These are phyloP conservation scores for Myotisia sp. DNA, from an alignment of 2,329 filamentous ascomycete species.

Conservation along the genomic window DNA sequence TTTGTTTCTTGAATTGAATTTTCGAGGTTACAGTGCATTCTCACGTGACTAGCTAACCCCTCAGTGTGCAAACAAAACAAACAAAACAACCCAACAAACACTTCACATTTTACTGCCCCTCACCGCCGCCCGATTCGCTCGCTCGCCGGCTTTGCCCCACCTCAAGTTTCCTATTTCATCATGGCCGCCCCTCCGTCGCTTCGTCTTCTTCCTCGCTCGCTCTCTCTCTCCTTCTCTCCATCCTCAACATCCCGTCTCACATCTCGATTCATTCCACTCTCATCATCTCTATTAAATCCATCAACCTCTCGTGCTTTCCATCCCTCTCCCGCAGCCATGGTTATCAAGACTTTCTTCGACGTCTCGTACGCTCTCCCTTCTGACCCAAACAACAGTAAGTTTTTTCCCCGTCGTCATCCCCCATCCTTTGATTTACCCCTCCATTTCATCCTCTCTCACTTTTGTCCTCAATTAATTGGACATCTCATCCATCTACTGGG, in stretches of 20 bases:
- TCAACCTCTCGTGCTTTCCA: constrained; percentile 39
- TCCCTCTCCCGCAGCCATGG: constrained; percentile 60
- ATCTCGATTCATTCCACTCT: constrained; percentile 16
- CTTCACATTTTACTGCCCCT: constrained; percentile 9
- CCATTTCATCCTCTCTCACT: not conserved
- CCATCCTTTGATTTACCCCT: constrained; percentile 2
- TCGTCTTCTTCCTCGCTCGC: constrained; percentile 10
- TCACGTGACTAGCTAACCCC: not conserved
- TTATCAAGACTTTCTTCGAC: constrained; percentile 62
- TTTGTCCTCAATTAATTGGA: constrained; percentile 2
- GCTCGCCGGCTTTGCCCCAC: too few species aligned
- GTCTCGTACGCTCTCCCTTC: constrained; percentile 46
- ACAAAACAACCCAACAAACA: constrained; percentile 8
- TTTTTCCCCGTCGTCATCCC: constrained; percentile 1
- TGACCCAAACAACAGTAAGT: constrained; percentile 39
- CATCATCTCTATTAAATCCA: constrained; percentile 25
- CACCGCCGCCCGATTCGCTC: too few species aligned
- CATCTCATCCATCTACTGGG: too few species aligned
- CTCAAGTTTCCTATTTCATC: constrained; percentile 10
- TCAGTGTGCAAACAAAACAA: not conserved
- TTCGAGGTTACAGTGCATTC: too few species aligned
- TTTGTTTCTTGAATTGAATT: too few species aligned
- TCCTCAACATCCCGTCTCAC: constrained; percentile 10
- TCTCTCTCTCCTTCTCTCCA: constrained; percentile 15
- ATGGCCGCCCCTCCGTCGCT: constrained; percentile 14